Conservation (phyloP, 805 yeast species). For the Komagataella pseudopastoris region DNA sequence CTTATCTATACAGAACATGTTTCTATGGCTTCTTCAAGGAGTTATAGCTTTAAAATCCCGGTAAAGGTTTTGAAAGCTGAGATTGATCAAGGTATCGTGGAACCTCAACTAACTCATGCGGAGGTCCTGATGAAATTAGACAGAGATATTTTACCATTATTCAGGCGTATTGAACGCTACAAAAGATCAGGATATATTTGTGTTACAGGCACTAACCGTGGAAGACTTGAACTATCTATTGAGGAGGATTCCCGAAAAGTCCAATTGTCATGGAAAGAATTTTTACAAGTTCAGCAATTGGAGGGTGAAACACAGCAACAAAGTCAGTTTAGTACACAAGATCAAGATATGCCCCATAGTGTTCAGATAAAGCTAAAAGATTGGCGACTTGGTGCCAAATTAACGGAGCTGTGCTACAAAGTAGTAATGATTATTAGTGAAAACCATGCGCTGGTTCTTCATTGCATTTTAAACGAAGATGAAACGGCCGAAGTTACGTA, state of each 20-base stretch:
- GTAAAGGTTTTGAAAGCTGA: conserved; percentile 45
- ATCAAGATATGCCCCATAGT: conserved; percentile 13
- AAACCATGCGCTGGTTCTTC: conserved; percentile 46
- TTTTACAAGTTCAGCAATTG: conserved; percentile 27
- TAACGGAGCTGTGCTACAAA: conserved; percentile 48
- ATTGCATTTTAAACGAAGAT: conserved; percentile 51
- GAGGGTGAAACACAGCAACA: conserved; percentile 4
- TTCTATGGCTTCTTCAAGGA: conserved; percentile 28
- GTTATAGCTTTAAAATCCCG: conserved; percentile 60
- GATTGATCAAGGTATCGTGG: conserved; percentile 38
- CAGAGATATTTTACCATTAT: conserved; percentile 33
- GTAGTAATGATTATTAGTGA: conserved; percentile 46
- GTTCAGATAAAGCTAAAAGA: conserved; percentile 44
- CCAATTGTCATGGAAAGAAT: conserved; percentile 46
- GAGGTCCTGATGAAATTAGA: conserved; percentile 42
- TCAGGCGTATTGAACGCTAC: conserved; percentile 56
- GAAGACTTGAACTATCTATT: conserved; percentile 35
- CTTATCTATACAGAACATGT: conserved; percentile 37
- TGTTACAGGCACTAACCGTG: conserved; percentile 34
- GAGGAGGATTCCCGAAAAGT: conserved; percentile 43
- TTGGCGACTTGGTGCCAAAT: conserved; percentile 53
- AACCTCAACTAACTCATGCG: conserved; percentile 47
- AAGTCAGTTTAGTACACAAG: conserved; percentile 4
- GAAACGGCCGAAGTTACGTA: conserved; percentile 55
- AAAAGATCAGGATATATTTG: conserved; percentile 35